Evolutionary conservation across 495 filamentous ascomycete species (phyloP), one percentile per base, ranked within the genome.

Genomic region (Daldinia vernicosa): DNA sequence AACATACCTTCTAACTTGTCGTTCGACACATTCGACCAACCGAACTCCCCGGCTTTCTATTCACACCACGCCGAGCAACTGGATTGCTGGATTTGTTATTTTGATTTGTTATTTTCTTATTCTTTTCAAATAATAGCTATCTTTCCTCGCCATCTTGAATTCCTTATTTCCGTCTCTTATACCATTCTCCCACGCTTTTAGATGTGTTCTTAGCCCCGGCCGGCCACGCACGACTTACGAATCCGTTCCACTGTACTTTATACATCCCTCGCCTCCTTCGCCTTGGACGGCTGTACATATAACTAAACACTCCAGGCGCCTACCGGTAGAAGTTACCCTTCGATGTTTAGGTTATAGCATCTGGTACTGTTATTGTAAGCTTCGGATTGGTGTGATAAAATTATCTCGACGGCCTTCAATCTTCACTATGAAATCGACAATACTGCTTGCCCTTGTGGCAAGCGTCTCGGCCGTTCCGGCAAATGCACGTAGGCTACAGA

Each of bases 401-500:
- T 17, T 17, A 47, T 63, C 43, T 35, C 37, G 47, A 59, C 37
- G 6, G 14, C 30, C 32, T 58, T 28, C 45, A 50, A 43, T 37
- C 40, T 43, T 35, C 63, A 50, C 43, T 28, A 73, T 69, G 66
- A 73, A 47, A 43, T 57, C 66, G 45, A 69, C 60, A 37, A 66
- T 61, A 35, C 27, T 63, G 27, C 53, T 73, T 59, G 70, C 70
- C 61, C 56, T 69, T 58, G 62, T 47, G 28, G 65, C 66, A 54
- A 60, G 66, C 52, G 52, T 70, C 54, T 70, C 70, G 54, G 56
- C 71, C 45, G 28, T 37, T 11, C 63, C 63, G 58, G 53, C 58
- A 69, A 30, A 71, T 37, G 75, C 72, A 69, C 75, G 73, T 66
- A 77, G 74, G 66, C 26, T 75, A 64, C 75, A 69, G 50, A 57